Evolutionary conservation across 208 protist species (phyloP), one percentile per base, ranked within the genome.

Genomic region (Perkinsela sp.): DNA sequence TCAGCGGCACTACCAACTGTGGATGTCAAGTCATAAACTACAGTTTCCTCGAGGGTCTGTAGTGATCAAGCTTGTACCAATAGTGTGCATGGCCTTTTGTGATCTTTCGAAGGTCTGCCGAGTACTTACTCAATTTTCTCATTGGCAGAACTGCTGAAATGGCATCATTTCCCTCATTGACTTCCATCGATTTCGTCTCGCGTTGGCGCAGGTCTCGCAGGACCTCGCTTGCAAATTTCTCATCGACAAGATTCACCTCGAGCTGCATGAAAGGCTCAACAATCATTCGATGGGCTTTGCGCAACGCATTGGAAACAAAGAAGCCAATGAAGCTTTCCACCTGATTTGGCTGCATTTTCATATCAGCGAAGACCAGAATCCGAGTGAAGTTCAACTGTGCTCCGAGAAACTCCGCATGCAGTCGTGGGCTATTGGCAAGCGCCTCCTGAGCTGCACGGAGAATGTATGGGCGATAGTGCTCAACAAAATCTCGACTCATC

Each of bases 231-330:
- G 88, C 75, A 73, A 82, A 92, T 31, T 69, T 72, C 0, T 76
- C 22, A 66, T 92, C 86, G 0, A 82, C 80, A 1, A 92, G 71
- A 66, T 88, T 79, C 65, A 92, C 78, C 73, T 92, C 84, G 67
- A 90, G 77, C 69, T 78, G 74, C 80, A 92, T 92, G 79, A 88
- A 88, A 6, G 86, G 86, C 76, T 92, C 82, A 67, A 92, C 69
- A 40, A 86, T 70, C 13, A 78, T 77, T 0, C 84, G 67, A 65
- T 79, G 68, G 0, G 48, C 31, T 22, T 16, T 31, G 30, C 32
- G 29, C 66, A 28, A 28, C 13, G 29, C 28, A 16, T 31, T 28
- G 66, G 66, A 28, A 2, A 30, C 13, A 13, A 67, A 30, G 13
- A 67, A 30, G 13, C 66, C 13, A 13, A 67, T 13, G 2, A 28